phyloP scores from a whole-genome alignment of 108 stramenopile species.

The Bacterosira constricta region DNA sequence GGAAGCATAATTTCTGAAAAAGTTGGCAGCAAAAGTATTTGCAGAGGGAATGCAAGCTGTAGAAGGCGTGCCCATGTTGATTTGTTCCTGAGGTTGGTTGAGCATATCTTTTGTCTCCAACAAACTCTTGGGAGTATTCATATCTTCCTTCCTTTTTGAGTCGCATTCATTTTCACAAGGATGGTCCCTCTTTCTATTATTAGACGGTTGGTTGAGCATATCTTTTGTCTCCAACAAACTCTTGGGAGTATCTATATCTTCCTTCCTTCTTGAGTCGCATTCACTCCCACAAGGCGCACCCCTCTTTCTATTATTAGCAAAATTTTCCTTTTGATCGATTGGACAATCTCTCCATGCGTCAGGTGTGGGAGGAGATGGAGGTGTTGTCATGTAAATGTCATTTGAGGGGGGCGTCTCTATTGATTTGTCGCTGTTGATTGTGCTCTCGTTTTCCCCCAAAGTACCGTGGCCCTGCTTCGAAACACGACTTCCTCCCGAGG shows the following conservation, averaged over 20 bases:
- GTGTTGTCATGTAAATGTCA: constrained; percentile 3
- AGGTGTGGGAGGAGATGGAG: constrained; percentile 22
- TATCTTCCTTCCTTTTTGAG: background rate
- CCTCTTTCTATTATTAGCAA: background rate
- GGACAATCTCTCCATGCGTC: constrained; percentile 8
- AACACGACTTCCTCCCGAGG: too few relatives aligned
- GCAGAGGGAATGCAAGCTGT: background rate
- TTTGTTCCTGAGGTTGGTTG: background rate
- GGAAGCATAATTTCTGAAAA: constrained; percentile 5
- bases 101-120: background rate
- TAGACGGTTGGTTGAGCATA: background rate
- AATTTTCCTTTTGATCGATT: too few relatives aligned
- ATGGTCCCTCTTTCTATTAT: background rate
- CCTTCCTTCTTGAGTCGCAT: background rate
- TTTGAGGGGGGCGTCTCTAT: constrained; percentile 19
- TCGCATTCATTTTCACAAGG: background rate
- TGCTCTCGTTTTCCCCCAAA: background rate
- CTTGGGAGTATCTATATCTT: background rate
- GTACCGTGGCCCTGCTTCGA: background rate
- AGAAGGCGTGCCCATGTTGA: constrained; percentile 1
- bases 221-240: background rate
- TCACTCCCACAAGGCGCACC: too few relatives aligned
- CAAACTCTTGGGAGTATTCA: background rate
- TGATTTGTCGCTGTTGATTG: background rate
- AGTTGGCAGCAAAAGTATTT: background rate